A percentile compares a stretch with the other conserved stretches of the same genome.
Evolutionary conservation across 2,329 filamentous ascomycete genomes (phyloP).

Genomic region (Penicillium capsulatum): DNA sequence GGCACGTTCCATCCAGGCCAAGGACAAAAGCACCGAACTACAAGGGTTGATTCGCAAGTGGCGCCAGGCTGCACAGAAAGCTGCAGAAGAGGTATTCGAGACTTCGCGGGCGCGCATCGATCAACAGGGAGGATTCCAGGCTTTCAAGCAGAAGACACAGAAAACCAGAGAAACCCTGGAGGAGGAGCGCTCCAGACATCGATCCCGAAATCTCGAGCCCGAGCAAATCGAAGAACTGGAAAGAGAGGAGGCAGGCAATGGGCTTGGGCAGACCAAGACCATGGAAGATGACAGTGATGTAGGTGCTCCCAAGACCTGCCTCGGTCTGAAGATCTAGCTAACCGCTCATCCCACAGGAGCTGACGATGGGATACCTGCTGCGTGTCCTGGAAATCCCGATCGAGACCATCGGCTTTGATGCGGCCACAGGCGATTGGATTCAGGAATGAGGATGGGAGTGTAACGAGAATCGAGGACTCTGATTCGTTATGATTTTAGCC

Average conservation of each 20-base stretch:
- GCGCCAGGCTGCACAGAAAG: slow-evolving; percentile 56
- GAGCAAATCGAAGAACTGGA: too few species aligned
- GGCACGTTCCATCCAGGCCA: slow-evolving; percentile 49
- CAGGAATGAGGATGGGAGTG: slow-evolving; percentile 7
- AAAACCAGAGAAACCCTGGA: slow-evolving; percentile 10
- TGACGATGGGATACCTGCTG: slow-evolving; percentile 68
- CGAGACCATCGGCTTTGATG: slow-evolving; percentile 60
- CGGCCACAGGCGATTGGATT: slow-evolving; percentile 54
- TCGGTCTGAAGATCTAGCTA: too few species aligned
- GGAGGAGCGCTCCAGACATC: too few species aligned
- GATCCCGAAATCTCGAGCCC: too few species aligned
- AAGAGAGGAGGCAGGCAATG: too few species aligned
- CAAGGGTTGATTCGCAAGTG: slow-evolving; percentile 56
- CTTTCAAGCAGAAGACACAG: slow-evolving; percentile 49
- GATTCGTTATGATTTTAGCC: too few species aligned
- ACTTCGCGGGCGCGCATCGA: slow-evolving; percentile 57
- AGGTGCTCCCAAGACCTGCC: slow-evolving; percentile 9
- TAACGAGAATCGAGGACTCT: too few species aligned
- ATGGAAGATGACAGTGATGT: slow-evolving; percentile 34
- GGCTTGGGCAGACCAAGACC: slow-evolving; percentile 34
- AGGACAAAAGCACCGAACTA: slow-evolving; percentile 52
- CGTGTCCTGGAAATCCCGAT: slow-evolving; percentile 61
- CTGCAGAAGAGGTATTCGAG: slow-evolving; percentile 65
- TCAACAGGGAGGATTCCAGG: slow-evolving; percentile 59
- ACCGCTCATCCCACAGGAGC: too few species aligned